A percentile compares a stretch with the other conserved stretches of the same genome.
These are phyloP conservation scores for Kockovaella imperatae DNA, from an alignment of 768 basidiomycete genomes.

Conservation along the genomic window DNA sequence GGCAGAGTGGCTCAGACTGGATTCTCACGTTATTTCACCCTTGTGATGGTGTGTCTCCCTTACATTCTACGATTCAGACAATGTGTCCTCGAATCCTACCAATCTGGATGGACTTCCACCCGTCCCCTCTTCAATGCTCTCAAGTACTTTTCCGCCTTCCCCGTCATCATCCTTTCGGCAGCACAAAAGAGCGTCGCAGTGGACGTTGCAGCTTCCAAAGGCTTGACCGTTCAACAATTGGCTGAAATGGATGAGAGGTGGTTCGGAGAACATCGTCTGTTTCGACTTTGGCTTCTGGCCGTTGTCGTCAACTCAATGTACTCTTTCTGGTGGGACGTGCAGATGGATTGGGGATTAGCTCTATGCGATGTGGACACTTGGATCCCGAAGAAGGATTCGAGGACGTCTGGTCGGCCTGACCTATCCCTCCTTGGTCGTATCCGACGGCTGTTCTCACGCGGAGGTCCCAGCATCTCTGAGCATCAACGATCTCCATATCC, in stretches of 20 bases:
- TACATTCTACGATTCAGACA: slow-evolving; percentile 90
- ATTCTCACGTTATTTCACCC: slow-evolving; percentile 66
- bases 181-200: slow-evolving; percentile 66
- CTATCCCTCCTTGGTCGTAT: slow-evolving; percentile 2
- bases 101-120: slow-evolving; percentile 57
- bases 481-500: slow-evolving; percentile 31
- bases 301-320: slow-evolving; percentile 83
- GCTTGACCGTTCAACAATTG: slow-evolving; percentile 45
- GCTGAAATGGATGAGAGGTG: slow-evolving; percentile 50
- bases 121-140: slow-evolving; percentile 81
- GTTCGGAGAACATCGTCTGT: slow-evolving; percentile 70
- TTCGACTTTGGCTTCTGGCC: slow-evolving; percentile 77
- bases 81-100: slow-evolving; percentile 73
- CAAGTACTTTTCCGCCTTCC: slow-evolving; percentile 95
- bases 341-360: slow-evolving; percentile 92
- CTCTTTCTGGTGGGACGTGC: slow-evolving; percentile 99
- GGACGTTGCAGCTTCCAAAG: slow-evolving; percentile 54
- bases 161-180: slow-evolving; percentile 89
- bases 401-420: background rate
- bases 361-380: slow-evolving; percentile 52
- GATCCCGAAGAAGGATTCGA: slow-evolving; percentile 24
- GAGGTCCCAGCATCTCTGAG: background rate
- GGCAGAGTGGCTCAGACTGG: slow-evolving; percentile 57
- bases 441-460: slow-evolving; percentile 3
- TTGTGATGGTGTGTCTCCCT: slow-evolving; percentile 81